A percentile compares a stretch with the other conserved stretches of the same genome.
These are phyloP conservation scores for Coemansia sp. DNA, from an alignment of 192 early-diverging fungal genomes.

Conservation along the genomic window DNA sequence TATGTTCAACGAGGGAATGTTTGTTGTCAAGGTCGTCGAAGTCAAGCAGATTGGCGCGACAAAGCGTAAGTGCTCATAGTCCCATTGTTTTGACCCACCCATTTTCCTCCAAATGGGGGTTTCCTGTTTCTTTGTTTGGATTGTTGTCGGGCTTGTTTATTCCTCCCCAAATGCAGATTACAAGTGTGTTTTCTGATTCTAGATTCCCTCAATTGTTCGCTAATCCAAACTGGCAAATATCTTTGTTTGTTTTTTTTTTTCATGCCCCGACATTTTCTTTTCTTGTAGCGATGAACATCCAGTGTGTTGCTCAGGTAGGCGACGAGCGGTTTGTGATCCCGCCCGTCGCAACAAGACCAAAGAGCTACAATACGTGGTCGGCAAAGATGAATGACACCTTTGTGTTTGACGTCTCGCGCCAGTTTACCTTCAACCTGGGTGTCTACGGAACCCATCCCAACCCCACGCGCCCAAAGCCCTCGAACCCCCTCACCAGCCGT, in stretches of 20 bases:
- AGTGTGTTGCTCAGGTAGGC: conserved; percentile 48
- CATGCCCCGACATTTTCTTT: neutral
- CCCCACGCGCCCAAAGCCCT: conserved; percentile 12
- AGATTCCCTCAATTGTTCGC: neutral
- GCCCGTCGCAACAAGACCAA: conserved; percentile 37
- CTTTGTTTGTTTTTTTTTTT: conserved; percentile 5
- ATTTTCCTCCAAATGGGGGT: neutral
- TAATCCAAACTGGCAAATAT: neutral
- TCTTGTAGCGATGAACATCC: conserved; percentile 43
- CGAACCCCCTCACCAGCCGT: conserved; percentile 16
- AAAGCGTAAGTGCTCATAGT: conserved; percentile 14
- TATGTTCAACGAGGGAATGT: conserved; percentile 40
- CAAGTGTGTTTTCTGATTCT: neutral
- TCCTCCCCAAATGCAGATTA: neutral
- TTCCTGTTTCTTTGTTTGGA: conserved; percentile 7
- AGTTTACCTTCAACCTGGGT: conserved; percentile 50
- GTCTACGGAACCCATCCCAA: conserved; percentile 40
- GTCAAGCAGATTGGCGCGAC: conserved; percentile 39
- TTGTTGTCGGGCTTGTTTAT: neutral
- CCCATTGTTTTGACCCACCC: neutral
- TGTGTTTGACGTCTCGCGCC: conserved; percentile 51
- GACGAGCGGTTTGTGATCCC: conserved; percentile 52
- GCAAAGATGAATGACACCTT: conserved; percentile 53
- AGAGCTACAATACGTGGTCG: conserved; percentile 41
- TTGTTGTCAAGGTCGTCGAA: conserved; percentile 51